These are phyloP conservation scores for Solioccasus polychromus DNA, from an alignment of 768 basidiomycete genomes.

Conservation along the genomic window DNA sequence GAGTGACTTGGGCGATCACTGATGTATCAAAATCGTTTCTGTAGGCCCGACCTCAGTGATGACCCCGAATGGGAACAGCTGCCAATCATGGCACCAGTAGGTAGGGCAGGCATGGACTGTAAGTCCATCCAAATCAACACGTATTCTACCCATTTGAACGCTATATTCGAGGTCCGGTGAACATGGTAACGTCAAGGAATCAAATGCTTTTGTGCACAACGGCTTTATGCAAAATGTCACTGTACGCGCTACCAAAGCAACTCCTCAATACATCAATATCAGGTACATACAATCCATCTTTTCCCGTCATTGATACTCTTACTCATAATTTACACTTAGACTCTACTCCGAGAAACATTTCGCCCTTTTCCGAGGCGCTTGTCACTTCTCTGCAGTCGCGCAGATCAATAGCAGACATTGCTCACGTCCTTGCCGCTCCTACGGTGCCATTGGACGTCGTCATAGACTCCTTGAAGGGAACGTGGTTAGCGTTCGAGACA, in stretches of 20 bases:
- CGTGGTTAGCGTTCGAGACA: constrained; percentile 45
- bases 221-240: constrained; percentile 42
- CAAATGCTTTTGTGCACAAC: constrained; percentile 51
- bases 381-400: constrained; percentile 47
- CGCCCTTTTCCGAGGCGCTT: constrained; percentile 23
- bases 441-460: constrained; percentile 41
- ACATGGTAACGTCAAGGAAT: constrained; percentile 57
- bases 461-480: constrained; percentile 44
- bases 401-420: constrained; percentile 56
- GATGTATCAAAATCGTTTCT: background rate
- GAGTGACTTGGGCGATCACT: background rate
- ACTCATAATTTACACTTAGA: constrained; percentile 29
- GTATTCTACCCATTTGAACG: background rate
- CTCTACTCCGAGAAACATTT: constrained; percentile 25
- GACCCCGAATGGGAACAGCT: constrained; percentile 50
- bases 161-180: constrained; percentile 51
- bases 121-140: constrained; percentile 19
- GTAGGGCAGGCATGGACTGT: constrained; percentile 51
- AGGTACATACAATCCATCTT: constrained; percentile 12
- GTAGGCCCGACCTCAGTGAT: constrained; percentile 52
- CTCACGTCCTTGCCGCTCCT: constrained; percentile 49
- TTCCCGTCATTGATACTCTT: background rate
- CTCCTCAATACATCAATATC: constrained; percentile 9
- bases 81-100: constrained; percentile 42
- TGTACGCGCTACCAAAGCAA: constrained; percentile 45